Percentiles rank a stretch among this genome's conserved stretches.
These are phyloP conservation scores for Nepenthes alata DNA, from an alignment of 179 eudicot species.

Conservation along the genomic window DNA sequence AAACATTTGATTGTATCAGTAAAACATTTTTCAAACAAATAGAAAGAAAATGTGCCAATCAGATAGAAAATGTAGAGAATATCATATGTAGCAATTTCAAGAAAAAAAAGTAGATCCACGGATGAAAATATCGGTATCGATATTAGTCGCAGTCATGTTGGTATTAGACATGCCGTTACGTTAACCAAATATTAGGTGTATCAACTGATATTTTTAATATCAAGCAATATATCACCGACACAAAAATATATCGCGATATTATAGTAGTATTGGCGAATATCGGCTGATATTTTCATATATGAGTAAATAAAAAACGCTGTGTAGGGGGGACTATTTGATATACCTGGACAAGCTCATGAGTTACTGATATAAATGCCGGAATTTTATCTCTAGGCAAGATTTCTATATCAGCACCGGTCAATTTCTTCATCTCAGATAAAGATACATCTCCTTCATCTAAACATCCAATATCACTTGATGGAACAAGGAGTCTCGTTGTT, in stretches of 20 bases:
- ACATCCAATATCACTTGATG: slow-evolving; percentile 58
- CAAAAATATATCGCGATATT: too few species aligned
- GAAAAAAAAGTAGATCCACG: not conserved
- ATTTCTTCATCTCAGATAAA: slow-evolving; percentile 50
- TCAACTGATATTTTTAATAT: too few species aligned
- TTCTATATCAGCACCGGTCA: slow-evolving; percentile 67
- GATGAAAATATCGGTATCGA: not conserved
- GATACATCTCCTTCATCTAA: slow-evolving; percentile 48
- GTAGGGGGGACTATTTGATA: slow-evolving; percentile 3
- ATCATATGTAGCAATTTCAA: too few species aligned
- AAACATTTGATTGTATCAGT: too few species aligned
- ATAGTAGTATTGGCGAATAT: too few species aligned
- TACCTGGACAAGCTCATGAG: slow-evolving; percentile 79
- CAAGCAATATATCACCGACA: too few species aligned
- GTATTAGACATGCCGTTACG: too few species aligned
- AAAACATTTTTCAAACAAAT: not conserved
- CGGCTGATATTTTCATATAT: too few species aligned
- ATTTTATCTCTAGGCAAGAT: slow-evolving; percentile 63
- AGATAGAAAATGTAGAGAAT: not conserved
- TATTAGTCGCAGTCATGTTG: too few species aligned
- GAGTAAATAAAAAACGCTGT: not conserved
- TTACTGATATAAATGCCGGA: slow-evolving; percentile 45
- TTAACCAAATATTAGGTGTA: too few species aligned
- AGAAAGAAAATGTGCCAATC: not conserved
- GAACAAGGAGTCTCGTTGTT: slow-evolving; percentile 73